A percentile compares a stretch with the other conserved stretches of the same genome.
Evolutionary conservation across 2,329 filamentous ascomycete genomes (phyloP).

Genomic region (Hypoxylon sp.): DNA sequence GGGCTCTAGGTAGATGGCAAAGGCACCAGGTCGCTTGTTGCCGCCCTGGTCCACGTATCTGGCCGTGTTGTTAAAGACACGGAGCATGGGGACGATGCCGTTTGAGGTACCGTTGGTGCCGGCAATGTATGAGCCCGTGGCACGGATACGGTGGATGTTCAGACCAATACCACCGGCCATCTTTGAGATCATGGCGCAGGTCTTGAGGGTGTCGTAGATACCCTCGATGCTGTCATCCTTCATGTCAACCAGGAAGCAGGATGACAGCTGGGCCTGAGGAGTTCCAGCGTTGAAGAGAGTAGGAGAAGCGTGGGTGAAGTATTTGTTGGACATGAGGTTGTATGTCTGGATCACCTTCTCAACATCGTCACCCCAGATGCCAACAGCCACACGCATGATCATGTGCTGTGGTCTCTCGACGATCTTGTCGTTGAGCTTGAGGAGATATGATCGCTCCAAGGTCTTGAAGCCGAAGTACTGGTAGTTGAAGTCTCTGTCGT

Average conservation of each 20-base stretch:
- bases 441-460: constrained; percentile 93
- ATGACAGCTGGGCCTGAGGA: constrained; percentile 91
- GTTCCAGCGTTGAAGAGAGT: constrained; percentile 98
- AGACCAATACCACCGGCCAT: constrained; percentile 97
- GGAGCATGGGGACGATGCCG: constrained; percentile 95
- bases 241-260: constrained; percentile 99
- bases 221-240: constrained; percentile 99
- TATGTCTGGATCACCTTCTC: constrained; percentile 97
- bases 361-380: constrained; percentile 93
- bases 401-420: constrained; percentile 98
- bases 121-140: constrained; percentile 96
- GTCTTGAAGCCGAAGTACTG: constrained; percentile 99
- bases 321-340: constrained; percentile 98
- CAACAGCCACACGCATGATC: constrained; percentile 99
- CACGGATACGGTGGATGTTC: constrained; percentile 95
- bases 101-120: constrained; percentile 99
- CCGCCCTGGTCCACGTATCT: constrained; percentile 98
- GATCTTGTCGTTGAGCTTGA: constrained; percentile 94
- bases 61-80: constrained; percentile 99
- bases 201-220: constrained; percentile 99
- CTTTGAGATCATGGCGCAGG: constrained; percentile 99
- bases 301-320: constrained; percentile 97
- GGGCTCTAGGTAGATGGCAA: constrained; percentile 98
- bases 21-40: constrained; percentile 98
- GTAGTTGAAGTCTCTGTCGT: constrained; percentile 99